Conservation (phyloP, 208 protist species). For the Blastocrithidia nonstop region DNA sequence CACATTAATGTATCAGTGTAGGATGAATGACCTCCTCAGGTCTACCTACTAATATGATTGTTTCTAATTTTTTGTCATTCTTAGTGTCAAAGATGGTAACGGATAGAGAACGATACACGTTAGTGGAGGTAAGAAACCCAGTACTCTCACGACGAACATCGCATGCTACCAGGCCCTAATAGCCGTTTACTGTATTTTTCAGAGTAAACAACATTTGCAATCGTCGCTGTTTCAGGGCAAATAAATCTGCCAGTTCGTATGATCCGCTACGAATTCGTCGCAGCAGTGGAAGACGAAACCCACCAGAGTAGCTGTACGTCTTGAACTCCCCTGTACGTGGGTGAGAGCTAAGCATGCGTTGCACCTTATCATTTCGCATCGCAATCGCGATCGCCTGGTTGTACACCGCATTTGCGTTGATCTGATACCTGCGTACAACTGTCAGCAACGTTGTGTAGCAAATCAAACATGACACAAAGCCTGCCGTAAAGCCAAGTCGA, state of each 20-base stretch:
- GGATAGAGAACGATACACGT: constrained; percentile 64
- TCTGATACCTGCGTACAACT: constrained; percentile 37
- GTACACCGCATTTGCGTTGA: constrained; percentile 77
- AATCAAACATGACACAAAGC: constrained; percentile 51
- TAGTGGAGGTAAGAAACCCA: constrained; percentile 49
- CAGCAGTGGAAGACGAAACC: constrained; percentile 68
- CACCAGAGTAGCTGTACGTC: constrained; percentile 52
- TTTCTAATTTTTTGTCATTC: constrained; percentile 23
- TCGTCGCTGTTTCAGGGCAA: constrained; percentile 58
- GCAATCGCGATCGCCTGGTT: constrained; percentile 81
- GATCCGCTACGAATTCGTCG: constrained; percentile 72
- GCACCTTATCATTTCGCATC: constrained; percentile 65
- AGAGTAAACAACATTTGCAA: constrained; percentile 83
- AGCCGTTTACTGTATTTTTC: constrained; percentile 36
- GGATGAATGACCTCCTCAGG: constrained; percentile 72
- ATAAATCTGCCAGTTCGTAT: constrained; percentile 68
- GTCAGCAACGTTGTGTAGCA: constrained; percentile 36
- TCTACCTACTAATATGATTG: constrained; percentile 65
- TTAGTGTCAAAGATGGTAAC: constrained; percentile 47
- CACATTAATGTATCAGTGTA: constrained; percentile 26
- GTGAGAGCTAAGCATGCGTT: constrained; percentile 56
- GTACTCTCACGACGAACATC: constrained; percentile 63
- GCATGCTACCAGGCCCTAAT: constrained; percentile 67
- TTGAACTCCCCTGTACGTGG: constrained; percentile 77
- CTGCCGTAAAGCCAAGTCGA: constrained; percentile 61